Base-by-base conservation (phyloP, 768 basidiomycete genomes). In the Clathrus columnatus region DNA sequence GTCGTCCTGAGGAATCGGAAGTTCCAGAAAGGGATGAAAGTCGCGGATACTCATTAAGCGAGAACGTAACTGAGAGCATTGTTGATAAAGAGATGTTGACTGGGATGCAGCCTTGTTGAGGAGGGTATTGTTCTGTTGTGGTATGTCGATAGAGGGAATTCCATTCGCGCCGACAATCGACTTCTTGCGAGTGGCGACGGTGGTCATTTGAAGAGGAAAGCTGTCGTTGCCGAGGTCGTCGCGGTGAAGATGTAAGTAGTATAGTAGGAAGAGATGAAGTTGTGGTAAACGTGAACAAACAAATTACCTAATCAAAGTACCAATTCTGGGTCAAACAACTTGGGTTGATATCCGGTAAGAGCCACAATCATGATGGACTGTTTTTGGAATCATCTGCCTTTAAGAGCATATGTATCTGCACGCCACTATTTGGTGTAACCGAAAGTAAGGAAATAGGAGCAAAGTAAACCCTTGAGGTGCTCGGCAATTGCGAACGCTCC, bases 61-160 rank as follows among this genome's bases (percentile, higher is more conserved):
- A 46, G 78, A 74, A 59, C 88, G 78, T 51, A 93, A 77, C 57
- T 83, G 73, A 5, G 87, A 86, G 71, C 90, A 91, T 81, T 91
- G 87, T 71, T 92, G 91, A 73, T 91, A 93, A 70, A 93, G 86
- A 36, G 90, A 91, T 24, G 88, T 85, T 11, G 85, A 86, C 63
- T 84, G 80, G 50, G 87, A 85, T n/a, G 91, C 88, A 48, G 87
- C 77, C 71, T 91, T 90, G 74, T 92, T 92, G 76, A 92, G 89
- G 58, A 90, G 84, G 49, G 85, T 90, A 75, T 87, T 90, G 66
- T 83, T 82, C 62, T 82, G 81, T 63, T 84, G 76, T 43, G 86
- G 85, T 16, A 79, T 80, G 69, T 90, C 88, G 68, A 87, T 85
- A 46, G 80, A 74, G n/a, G 60, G 57, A 57, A 86, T 74, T 64